Conservation (phyloP, 768 basidiomycete species). For the Rubroboletus satanas region DNA sequence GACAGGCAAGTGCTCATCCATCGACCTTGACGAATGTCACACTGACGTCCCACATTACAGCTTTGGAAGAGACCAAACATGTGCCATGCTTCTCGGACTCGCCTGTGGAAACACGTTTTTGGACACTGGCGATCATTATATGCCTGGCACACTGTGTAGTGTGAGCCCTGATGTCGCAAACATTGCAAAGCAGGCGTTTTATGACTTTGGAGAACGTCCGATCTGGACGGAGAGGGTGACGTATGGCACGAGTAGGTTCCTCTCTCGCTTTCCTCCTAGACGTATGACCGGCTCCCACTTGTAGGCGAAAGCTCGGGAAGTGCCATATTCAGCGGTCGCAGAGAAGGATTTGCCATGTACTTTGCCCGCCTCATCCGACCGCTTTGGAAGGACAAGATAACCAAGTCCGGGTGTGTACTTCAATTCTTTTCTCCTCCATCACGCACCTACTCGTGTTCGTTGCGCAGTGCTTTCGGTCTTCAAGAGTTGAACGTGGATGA, state of each 20-base stretch:
- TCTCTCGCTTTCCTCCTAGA: background rate
- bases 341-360: constrained; percentile 86
- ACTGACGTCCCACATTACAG: constrained; percentile 37
- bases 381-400: constrained; percentile 83
- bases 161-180: constrained; percentile 60
- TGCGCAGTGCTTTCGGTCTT: constrained; percentile 37
- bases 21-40: background rate
- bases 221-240: constrained; percentile 77
- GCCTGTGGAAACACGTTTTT: constrained; percentile 83
- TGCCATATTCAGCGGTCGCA: constrained; percentile 78
- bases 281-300: constrained; percentile 1
- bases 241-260: constrained; percentile 63
- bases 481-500: constrained; percentile 67
- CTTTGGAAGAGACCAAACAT: constrained; percentile 89
- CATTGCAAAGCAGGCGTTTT: constrained; percentile 81
- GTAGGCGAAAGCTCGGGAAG: constrained; percentile 66
- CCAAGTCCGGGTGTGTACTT: constrained; percentile 50
- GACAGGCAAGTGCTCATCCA: constrained; percentile 52
- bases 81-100: constrained; percentile 85
- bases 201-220: constrained; percentile 80
- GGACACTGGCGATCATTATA: constrained; percentile 49
- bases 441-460: background rate
- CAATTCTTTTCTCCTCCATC: background rate
- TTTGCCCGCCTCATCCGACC: constrained; percentile 82
- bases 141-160: constrained; percentile 43